Conservation (phyloP, 176 grass and related monocot genomes). For the Hordeum marinum region DNA sequence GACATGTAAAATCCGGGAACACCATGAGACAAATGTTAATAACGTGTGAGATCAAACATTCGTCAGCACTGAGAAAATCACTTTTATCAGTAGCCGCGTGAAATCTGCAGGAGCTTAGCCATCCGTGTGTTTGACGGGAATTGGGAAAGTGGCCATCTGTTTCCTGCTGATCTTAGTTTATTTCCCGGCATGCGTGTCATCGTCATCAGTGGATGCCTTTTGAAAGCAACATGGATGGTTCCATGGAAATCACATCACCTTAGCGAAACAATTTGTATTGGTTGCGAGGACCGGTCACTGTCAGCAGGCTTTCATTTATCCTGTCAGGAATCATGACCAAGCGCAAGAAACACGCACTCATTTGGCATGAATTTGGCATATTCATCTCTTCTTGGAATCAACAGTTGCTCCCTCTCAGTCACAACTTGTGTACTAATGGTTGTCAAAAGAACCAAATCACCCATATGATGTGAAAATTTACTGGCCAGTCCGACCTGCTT, state of each 20-base stretch:
- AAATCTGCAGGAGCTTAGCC: not conserved
- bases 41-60: not conserved
- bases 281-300: not conserved
- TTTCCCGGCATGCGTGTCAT: not conserved
- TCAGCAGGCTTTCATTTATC: not conserved
- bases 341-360: not conserved
- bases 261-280: not conserved
- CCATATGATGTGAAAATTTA: no score
- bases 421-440: no score
- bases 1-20: not conserved
- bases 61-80: no score
- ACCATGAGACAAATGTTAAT: not conserved
- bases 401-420: not conserved
- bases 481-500: no score
- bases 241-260: conserved; percentile 23
- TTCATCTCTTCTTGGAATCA: not conserved
- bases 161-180: not conserved
- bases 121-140: not conserved
- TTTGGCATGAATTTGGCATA: not conserved
- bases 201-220: not conserved
- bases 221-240: not conserved
- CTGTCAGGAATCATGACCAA: not conserved
- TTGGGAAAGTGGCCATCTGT: conserved; percentile 1
- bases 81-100: not conserved
- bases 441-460: no score